A percentile compares a stretch with the other conserved stretches of the same genome.
Evolutionary conservation across 768 basidiomycete species (phyloP).

Genomic region (Mycena sanguinolenta): DNA sequence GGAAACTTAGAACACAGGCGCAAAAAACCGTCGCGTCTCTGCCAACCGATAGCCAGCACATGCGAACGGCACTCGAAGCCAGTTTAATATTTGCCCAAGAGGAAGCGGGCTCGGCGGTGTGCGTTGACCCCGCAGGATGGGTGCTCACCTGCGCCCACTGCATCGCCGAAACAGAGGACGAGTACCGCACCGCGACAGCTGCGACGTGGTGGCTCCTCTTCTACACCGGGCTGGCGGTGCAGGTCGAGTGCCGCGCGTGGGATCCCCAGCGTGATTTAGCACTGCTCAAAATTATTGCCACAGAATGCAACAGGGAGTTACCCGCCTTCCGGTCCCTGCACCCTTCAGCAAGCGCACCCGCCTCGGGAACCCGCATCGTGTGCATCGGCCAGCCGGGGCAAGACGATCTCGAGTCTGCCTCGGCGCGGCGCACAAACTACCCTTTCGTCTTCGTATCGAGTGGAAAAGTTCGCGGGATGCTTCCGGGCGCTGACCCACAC

Average conservation of each 20-base stretch:
- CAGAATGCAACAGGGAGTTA: background rate
- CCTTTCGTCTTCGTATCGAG: background rate
- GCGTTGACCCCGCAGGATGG: slow-evolving; percentile 13
- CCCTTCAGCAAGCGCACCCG: background rate
- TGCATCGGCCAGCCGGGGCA: slow-evolving; percentile 25
- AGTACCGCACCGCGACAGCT: background rate
- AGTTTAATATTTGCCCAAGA: slow-evolving; percentile 17
- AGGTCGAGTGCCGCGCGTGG: slow-evolving; percentile 19
- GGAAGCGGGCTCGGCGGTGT: slow-evolving; percentile 19
- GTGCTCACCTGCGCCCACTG: slow-evolving; percentile 20
- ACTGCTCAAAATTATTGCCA: slow-evolving; percentile 5
- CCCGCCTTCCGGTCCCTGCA: background rate
- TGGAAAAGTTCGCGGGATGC: slow-evolving; percentile 8
- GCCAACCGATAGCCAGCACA: slow-evolving; percentile 1
- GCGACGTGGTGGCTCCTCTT: slow-evolving; percentile 14
- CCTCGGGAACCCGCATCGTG: background rate
- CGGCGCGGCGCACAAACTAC: slow-evolving; percentile 15
- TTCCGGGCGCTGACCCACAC: slow-evolving; percentile 12
- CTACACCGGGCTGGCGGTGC: slow-evolving; percentile 12
- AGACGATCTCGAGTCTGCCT: slow-evolving; percentile 19
- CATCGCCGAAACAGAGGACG: slow-evolving; percentile 16
- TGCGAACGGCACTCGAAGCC: slow-evolving; percentile 20
- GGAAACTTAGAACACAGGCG: background rate
- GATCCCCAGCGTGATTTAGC: slow-evolving; percentile 21
- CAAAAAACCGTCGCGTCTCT: background rate